Evolutionary conservation across 116 monocot genomes (phyloP), one percentile per base, ranked within the genome.

Genomic region (Thalassia testudinum): DNA sequence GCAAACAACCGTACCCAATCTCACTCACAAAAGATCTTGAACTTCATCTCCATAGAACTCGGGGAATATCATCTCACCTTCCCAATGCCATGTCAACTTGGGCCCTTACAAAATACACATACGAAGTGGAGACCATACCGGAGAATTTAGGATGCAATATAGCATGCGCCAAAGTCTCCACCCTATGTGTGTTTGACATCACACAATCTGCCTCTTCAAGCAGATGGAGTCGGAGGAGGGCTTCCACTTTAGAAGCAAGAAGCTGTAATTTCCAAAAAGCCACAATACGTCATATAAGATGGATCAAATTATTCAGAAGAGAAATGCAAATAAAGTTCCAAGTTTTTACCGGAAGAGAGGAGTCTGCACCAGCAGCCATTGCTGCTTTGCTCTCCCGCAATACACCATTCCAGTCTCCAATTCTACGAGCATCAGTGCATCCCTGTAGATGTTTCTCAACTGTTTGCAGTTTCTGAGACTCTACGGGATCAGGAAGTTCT

Each of bases 51-150:
- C 50, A 12, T 17, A 23, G 5, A n/a, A n/a, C n/a, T n/a, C 59
- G 23, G 28, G 67, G 27, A 26, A 55, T 26, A 14, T 23, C 23
- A 72, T 21, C 77, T 77, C 60, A 97, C 89, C 89, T 88, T 25
- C 89, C 85, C 37, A 89, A 55, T 24, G 89, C 97, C 85, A 85
- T 79, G 27, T 97, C 97, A 55, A 97, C 81, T 62, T 72, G 78
- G 12, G 97, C 85, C 20, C 52, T 63, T 14, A 88, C 79, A 48
- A 79, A 49, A 54, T 55, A 62, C 0, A 84, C n/a, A 37, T 88
- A 95, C 8, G 81, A 76, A 61, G 60, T 37, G 0, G 76, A 66
- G 4, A 70, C 51, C 73, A 89, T 85, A 37, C 82, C 89, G 54
- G 65, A 63, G 17, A 82, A 68, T 42, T 68, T 78, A 27, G 51